A percentile compares a stretch with the other conserved stretches of the same genome.
Evolutionary conservation across 179 eudicot genomes (phyloP).

Genomic region (Silene coronaria): DNA sequence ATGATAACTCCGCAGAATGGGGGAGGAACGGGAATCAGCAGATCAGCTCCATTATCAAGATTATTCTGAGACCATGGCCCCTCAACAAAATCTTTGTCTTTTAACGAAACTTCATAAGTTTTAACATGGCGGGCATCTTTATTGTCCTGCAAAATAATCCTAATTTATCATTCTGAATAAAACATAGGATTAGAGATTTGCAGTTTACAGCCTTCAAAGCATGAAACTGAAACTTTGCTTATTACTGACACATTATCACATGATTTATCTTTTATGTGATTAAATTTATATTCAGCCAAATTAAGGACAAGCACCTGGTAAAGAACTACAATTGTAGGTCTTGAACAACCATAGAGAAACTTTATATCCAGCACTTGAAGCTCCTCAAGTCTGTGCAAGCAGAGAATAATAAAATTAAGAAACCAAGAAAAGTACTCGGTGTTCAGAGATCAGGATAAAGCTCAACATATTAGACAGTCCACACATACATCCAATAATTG

Average conservation of each 20-base stretch:
- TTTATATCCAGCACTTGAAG: slow-evolving; percentile 98
- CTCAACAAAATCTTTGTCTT: slow-evolving; percentile 93
- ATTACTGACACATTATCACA: not conserved
- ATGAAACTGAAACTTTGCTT: slow-evolving; percentile 5
- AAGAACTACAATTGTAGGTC: slow-evolving; percentile 94
- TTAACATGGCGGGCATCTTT: slow-evolving; percentile 95
- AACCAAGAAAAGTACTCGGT: not conserved
- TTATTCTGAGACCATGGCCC: slow-evolving; percentile 98
- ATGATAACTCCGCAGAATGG: slow-evolving; percentile 94
- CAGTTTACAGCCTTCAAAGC: not conserved
- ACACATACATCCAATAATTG: not conserved
- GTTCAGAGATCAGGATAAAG: not conserved
- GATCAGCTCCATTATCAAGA: slow-evolving; percentile 96
- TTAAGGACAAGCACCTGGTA: slow-evolving; percentile 61
- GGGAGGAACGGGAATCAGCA: slow-evolving; percentile 92
- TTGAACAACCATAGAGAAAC: slow-evolving; percentile 79
- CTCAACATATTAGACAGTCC: not conserved
- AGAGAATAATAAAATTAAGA: not conserved
- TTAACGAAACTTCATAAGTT: slow-evolving; percentile 84
- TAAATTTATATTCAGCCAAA: not conserved
- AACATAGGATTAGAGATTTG: not conserved
- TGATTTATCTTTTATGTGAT: no score
- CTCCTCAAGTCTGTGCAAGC: slow-evolving; percentile 81
- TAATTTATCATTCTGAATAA: not conserved
- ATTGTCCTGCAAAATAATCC: slow-evolving; percentile 58